Percentiles rank a stretch among this genome's conserved stretches.
Conservation (phyloP, 1,139 yeast genomes). For the Geotrichum carabidarum region DNA sequence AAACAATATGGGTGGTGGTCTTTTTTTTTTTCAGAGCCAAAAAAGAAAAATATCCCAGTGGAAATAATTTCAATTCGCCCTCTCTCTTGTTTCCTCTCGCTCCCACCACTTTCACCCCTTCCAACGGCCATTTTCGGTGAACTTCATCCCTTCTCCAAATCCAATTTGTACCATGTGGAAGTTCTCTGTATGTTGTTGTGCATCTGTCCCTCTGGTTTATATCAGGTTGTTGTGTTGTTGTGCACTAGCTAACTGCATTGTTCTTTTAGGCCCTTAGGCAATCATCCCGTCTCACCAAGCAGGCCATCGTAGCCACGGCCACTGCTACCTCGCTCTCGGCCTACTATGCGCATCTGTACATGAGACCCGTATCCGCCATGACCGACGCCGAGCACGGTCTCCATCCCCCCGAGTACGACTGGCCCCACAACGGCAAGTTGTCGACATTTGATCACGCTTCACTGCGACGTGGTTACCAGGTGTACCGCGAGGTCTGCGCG, state of each 20-base stretch:
- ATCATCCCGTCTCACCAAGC: conserved; percentile 33
- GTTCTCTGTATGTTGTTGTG: conserved; percentile 13
- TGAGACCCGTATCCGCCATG: conserved; percentile 74
- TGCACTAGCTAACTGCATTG: neutral
- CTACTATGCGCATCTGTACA: conserved; percentile 33
- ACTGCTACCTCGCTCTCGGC: conserved; percentile 34
- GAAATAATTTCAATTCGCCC: neutral
- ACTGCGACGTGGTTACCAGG: conserved; percentile 98
- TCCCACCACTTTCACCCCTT: neutral
- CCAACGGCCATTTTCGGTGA: neutral
- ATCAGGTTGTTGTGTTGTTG: neutral
- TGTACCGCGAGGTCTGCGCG: conserved; percentile 97
- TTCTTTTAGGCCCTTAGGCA: conserved; percentile 26
- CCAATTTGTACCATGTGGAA: conserved; percentile 15
- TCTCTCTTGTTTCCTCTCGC: neutral
- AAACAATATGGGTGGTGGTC: no score
- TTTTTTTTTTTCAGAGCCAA: conserved; percentile 1
- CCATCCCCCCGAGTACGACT: conserved; percentile 86
- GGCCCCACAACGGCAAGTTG: conserved; percentile 90
- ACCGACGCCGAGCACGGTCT: conserved; percentile 98
- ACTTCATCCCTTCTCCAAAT: neutral
- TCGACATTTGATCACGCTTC: conserved; percentile 93
- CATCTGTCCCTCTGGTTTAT: neutral
- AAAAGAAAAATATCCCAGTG: neutral
- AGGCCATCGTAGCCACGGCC: conserved; percentile 33